Conservation (phyloP, 2,329 filamentous ascomycete species). For the Chaetomium sp. region DNA sequence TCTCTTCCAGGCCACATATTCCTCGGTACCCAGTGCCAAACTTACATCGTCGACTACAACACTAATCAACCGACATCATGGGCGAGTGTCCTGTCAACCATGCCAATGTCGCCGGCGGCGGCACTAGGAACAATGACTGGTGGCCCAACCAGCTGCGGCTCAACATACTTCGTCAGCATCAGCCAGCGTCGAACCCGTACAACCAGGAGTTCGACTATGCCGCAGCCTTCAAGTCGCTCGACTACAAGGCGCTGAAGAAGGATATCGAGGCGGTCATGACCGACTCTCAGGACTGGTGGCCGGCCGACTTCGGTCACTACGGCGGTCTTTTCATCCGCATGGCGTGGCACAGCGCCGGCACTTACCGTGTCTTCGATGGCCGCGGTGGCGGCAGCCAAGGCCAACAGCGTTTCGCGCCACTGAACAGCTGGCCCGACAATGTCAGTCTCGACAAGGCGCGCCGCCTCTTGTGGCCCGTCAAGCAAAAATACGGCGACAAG, state of each 20-base stretch:
- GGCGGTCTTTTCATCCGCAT: slow-evolving; percentile 78
- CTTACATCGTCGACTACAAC: neutral
- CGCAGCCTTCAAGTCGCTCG: slow-evolving; percentile 70
- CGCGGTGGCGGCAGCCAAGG: slow-evolving; percentile 74
- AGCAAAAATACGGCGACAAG: slow-evolving; percentile 82
- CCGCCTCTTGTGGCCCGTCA: slow-evolving; percentile 77
- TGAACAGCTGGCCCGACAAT: slow-evolving; percentile 84
- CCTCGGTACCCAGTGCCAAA: neutral
- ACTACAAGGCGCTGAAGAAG: slow-evolving; percentile 73
- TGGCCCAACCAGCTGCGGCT: slow-evolving; percentile 71
- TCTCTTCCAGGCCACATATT: neutral
- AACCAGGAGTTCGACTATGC: slow-evolving; percentile 71
- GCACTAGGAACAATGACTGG: slow-evolving; percentile 71
- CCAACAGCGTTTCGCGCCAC: slow-evolving; percentile 77
- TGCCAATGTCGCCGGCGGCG: slow-evolving; percentile 58
- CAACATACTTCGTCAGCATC: slow-evolving; percentile 74
- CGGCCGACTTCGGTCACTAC: slow-evolving; percentile 79
- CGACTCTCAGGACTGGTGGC: slow-evolving; percentile 80
- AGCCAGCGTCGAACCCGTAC: slow-evolving; percentile 63
- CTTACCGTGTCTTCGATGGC: slow-evolving; percentile 74
- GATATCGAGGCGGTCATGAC: slow-evolving; percentile 73
- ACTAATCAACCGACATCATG: slow-evolving; percentile 19
- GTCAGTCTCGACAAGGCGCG: slow-evolving; percentile 78
- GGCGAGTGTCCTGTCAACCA: slow-evolving; percentile 40
- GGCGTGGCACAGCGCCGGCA: slow-evolving; percentile 80